These are phyloP conservation scores for Styphnolobium japonicum DNA, from an alignment of 306 rosid species.

Conservation along the genomic window DNA sequence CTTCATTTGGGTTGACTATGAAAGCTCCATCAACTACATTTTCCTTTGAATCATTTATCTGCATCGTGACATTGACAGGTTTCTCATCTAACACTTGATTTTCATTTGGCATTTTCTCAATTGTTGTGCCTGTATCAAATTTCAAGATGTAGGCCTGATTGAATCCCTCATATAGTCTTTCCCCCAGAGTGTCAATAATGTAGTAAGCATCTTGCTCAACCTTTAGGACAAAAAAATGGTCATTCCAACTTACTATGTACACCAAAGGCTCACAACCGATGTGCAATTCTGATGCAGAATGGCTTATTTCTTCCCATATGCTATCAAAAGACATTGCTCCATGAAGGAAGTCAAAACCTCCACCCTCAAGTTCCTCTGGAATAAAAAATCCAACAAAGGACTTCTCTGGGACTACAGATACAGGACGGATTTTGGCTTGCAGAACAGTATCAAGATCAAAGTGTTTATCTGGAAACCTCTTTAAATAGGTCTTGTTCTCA, in stretches of 20 bases:
- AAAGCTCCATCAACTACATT: conserved; percentile 21
- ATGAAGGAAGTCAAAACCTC: conserved; percentile 57
- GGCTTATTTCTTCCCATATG: conserved; percentile 81
- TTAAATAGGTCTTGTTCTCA: conserved; percentile 50
- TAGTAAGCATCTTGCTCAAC: conserved; percentile 69
- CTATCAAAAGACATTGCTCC: conserved; percentile 80
- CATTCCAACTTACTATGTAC: conserved; percentile 81
- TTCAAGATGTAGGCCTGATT: conserved; percentile 69
- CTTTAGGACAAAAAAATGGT: conserved; percentile 77
- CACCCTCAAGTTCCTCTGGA: conserved; percentile 65
- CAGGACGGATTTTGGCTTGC: conserved; percentile 63
- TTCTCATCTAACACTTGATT: conserved; percentile 42
- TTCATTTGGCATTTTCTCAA: conserved; percentile 41
- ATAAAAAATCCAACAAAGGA: conserved; percentile 75
- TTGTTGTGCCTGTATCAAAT: conserved; percentile 50
- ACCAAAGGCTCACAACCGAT: conserved; percentile 46
- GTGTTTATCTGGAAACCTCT: conserved; percentile 73
- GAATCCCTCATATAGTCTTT: conserved; percentile 84
- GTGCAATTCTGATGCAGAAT: conserved; percentile 42
- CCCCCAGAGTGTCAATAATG: conserved; percentile 76
- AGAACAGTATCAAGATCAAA: conserved; percentile 78
- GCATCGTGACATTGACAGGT: conserved; percentile 30
- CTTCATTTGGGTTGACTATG: conserved; percentile 1
- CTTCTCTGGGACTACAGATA: conserved; percentile 52
- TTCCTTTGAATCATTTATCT: conserved; percentile 30